Evolutionary conservation across 2,329 filamentous ascomycete genomes (phyloP).

Genomic region (Epichloe festucae): DNA sequence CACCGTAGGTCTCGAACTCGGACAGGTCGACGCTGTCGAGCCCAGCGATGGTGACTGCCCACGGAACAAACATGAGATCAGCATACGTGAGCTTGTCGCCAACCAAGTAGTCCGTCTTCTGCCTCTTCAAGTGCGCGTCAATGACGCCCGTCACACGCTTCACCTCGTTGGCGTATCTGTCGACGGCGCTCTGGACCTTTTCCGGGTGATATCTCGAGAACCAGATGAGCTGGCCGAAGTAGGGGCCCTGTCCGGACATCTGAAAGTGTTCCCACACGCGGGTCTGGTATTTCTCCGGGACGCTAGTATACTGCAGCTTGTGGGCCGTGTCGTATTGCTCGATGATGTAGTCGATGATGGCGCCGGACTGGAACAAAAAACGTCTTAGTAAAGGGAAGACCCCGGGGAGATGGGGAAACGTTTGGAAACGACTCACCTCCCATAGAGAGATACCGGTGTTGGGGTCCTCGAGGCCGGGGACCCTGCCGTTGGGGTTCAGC

Average conservation of each 20-base stretch:
- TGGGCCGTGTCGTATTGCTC: conserved; percentile 11
- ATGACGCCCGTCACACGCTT: conserved; percentile 17
- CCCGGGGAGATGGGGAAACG: too few species aligned
- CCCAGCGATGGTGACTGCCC: neutral
- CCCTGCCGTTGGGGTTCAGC: conserved; percentile 12
- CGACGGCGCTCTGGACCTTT: conserved; percentile 14
- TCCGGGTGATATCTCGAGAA: conserved; percentile 12
- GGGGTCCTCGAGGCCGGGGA: conserved; percentile 11
- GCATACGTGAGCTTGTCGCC: conserved; percentile 13
- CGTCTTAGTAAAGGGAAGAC: too few species aligned
- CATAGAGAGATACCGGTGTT: conserved; percentile 11
- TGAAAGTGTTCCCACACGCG: conserved; percentile 11
- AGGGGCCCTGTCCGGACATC: conserved; percentile 17
- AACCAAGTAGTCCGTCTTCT: conserved; percentile 11
- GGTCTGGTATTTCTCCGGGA: conserved; percentile 7
- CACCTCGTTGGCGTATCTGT: conserved; percentile 18
- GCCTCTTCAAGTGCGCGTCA: conserved; percentile 11
- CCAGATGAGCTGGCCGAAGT: conserved; percentile 15
- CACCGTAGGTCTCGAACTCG: conserved; percentile 1
- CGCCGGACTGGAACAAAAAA: conserved; percentile 7
- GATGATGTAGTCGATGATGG: conserved; percentile 14
- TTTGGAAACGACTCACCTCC: conserved; percentile 6
- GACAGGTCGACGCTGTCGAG: neutral
- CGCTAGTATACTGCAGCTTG: conserved; percentile 6
- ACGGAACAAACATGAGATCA: conserved; percentile 15